Conservation (phyloP, 768 basidiomycete genomes). For the Mycena floridula region DNA sequence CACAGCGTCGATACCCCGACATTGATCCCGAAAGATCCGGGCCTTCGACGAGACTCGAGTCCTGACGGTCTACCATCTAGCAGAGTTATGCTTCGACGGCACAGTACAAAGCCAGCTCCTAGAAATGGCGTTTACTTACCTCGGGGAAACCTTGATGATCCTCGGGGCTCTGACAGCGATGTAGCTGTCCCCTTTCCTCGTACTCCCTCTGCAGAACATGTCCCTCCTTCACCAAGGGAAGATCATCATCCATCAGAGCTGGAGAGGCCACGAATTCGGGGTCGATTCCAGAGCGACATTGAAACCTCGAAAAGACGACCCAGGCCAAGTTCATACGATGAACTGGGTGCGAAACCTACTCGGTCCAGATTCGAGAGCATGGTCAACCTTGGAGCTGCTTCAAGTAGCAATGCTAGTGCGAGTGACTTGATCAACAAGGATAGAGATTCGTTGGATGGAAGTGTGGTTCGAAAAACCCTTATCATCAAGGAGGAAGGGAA, state of each 20-base stretch:
- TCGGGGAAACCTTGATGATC: conserved; percentile 27
- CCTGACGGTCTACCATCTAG: conserved; percentile 44
- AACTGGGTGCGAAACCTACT: conserved; percentile 45
- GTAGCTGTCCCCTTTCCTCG: conserved; percentile 62
- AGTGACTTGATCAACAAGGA: conserved; percentile 62
- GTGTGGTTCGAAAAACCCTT: conserved; percentile 58
- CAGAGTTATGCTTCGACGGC: conserved; percentile 48
- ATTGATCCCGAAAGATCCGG: conserved; percentile 43
- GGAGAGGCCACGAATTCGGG: conserved; percentile 41
- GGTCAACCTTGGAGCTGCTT: conserved; percentile 52
- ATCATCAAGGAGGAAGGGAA: conserved; percentile 80
- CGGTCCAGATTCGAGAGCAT: conserved; percentile 70
- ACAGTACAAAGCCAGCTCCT: conserved; percentile 46
- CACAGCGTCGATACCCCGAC: conserved; percentile 54
- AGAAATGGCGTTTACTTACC: conserved; percentile 44
- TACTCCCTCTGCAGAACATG: conserved; percentile 47
- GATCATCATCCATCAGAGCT: conserved; percentile 16
- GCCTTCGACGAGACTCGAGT: conserved; percentile 47
- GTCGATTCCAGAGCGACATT: conserved; percentile 71
- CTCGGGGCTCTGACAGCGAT: conserved; percentile 28
- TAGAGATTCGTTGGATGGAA: conserved; percentile 63
- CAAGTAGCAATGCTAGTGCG: conserved; percentile 42
- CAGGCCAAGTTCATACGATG: conserved; percentile 66
- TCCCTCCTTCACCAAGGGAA: conserved; percentile 29
- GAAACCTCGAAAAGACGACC: conserved; percentile 52